Percentiles rank a stretch among this genome's conserved stretches.
phyloP scores from a whole-genome alignment of 2,329 filamentous ascomycete species.

The Penicillium sp. region DNA sequence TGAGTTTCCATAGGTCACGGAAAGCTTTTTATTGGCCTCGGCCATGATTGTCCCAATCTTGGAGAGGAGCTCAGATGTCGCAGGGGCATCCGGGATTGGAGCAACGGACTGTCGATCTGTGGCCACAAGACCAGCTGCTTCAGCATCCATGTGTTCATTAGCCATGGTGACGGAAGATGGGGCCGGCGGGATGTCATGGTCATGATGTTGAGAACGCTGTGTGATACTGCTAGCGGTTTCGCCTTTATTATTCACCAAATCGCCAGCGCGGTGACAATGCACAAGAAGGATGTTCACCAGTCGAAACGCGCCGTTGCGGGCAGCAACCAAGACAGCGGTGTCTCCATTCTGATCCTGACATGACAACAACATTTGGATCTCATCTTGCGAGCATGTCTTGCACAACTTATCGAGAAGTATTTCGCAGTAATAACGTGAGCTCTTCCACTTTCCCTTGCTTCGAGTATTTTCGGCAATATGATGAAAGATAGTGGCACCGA shows the following conservation, averaged over 20 bases:
- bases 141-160: slow-evolving; percentile 38
- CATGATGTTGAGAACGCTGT: slow-evolving; percentile 66
- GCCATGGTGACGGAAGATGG: slow-evolving; percentile 63
- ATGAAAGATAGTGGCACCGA: slow-evolving; percentile 86
- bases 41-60: slow-evolving; percentile 68
- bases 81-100: slow-evolving; percentile 49
- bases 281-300: slow-evolving; percentile 65
- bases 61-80: slow-evolving; percentile 67
- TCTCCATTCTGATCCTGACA: slow-evolving; percentile 83
- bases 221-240: slow-evolving; percentile 84
- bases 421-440: slow-evolving; percentile 90
- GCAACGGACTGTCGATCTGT: slow-evolving; percentile 31
- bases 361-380: slow-evolving; percentile 77
- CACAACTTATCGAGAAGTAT: slow-evolving; percentile 83
- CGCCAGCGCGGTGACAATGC: slow-evolving; percentile 73
- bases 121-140: slow-evolving; percentile 29
- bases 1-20: slow-evolving; percentile 59
- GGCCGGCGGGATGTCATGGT: slow-evolving; percentile 65
- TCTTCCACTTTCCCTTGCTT: slow-evolving; percentile 81
- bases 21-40: slow-evolving; percentile 70
- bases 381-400: slow-evolving; percentile 71
- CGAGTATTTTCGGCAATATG: slow-evolving; percentile 88
- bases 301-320: slow-evolving; percentile 82
- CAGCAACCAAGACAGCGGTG: slow-evolving; percentile 83
- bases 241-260: slow-evolving; percentile 78